Evolutionary conservation across 1,284 basidiomycete species (phyloP).

Genomic region (Dichomitus squalens): DNA sequence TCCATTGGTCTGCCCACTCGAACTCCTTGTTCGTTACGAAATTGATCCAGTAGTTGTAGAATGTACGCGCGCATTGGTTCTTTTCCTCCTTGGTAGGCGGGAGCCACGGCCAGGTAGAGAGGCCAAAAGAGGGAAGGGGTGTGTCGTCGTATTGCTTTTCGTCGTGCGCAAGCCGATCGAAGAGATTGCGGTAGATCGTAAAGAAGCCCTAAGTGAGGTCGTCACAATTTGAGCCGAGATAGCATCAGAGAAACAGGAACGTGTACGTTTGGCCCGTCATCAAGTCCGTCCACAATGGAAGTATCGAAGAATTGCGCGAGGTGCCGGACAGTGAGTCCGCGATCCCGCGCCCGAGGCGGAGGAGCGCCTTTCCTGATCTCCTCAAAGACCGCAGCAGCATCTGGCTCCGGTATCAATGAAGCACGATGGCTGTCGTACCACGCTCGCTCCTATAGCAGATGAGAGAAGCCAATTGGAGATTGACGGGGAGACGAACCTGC

Average conservation of each 20-base stretch:
- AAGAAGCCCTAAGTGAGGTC: slow-evolving; percentile 75
- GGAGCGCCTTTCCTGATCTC: slow-evolving; percentile 79
- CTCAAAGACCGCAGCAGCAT: slow-evolving; percentile 82
- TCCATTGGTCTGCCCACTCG: slow-evolving; percentile 87
- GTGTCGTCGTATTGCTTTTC: slow-evolving; percentile 66
- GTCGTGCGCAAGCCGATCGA: slow-evolving; percentile 82
- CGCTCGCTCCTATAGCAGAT: slow-evolving; percentile 81
- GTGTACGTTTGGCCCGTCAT: slow-evolving; percentile 71
- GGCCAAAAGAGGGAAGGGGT: slow-evolving; percentile 83
- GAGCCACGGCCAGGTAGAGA: slow-evolving; percentile 75
- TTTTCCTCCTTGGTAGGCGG: slow-evolving; percentile 44
- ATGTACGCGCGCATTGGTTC: slow-evolving; percentile 59
- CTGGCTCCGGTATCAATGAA: slow-evolving; percentile 81
- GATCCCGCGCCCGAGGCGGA: slow-evolving; percentile 69
- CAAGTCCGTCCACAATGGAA: slow-evolving; percentile 70
- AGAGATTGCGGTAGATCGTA: slow-evolving; percentile 88
- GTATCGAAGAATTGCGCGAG: slow-evolving; percentile 87
- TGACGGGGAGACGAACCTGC: slow-evolving; percentile 61
- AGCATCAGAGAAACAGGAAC: not conserved
- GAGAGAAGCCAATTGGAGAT: slow-evolving; percentile 6
- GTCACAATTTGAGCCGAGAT: not conserved
- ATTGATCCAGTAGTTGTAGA: slow-evolving; percentile 88
- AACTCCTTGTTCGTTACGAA: slow-evolving; percentile 92
- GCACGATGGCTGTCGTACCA: slow-evolving; percentile 98
- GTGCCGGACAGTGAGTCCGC: slow-evolving; percentile 82